Evolutionary conservation across 2,329 filamentous ascomycete genomes (phyloP), one percentile per base, ranked within the genome.

Genomic region (Phoma sp.): DNA sequence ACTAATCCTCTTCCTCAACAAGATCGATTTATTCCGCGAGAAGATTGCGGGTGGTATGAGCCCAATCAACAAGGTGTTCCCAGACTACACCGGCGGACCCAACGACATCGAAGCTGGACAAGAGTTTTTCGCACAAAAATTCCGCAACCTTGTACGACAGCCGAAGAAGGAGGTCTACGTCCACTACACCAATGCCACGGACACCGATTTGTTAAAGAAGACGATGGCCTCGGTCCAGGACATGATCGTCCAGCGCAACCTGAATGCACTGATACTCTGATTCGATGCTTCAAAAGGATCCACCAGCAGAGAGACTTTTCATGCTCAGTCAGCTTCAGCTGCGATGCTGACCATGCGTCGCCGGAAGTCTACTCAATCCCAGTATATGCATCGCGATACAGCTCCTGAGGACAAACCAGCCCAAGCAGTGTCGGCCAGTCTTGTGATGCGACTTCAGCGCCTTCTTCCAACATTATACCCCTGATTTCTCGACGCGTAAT

Each of bases 121-220:
- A 58, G 75, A 80, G 37, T 82, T 81, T 68, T 82, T 82, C 62
- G 77, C 79, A 7, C 72, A 77, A 61, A 81, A 81, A 60, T 82
- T 82, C 75, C 74, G 74, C 57, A 79, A 80, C 64, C 74, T 81
- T 29, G 78, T 81, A 25, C 75, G 79, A 42, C 75, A 80, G 60
- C 78, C 78, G 6, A 77, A 76, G 63, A 82, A 81, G 65, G 79
- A 81, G 62, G 77, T 80, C 38, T 82, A 82, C 55, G 77, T 81
- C 18, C 79, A 82, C 67, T 81, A 78, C 69, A 82, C 79, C 44
- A 82, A 81, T 62, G 79, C 79, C 7, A 82, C 79, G 41, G 79
- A 82, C 59, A 82, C 79, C 42, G 72, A 81, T 65, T 66, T 82
- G 53, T 68, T 99, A 48, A 80, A 81, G 65, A 81, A 80, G 70